Evolutionary conservation across 257 asterid species (phyloP).

Genomic region (Misopates orontium): DNA sequence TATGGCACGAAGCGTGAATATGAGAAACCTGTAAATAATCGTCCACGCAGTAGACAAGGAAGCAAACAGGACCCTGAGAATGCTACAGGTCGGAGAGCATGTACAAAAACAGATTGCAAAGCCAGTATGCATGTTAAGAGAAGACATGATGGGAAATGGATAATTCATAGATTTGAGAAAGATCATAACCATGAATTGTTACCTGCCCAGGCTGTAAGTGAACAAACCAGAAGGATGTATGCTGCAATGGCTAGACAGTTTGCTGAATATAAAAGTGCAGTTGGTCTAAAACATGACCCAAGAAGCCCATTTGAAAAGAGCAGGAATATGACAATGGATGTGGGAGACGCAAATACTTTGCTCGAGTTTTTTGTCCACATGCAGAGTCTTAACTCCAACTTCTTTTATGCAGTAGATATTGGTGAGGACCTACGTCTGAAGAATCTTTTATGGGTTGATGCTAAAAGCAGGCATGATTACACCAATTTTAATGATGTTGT

Average conservation of each 20-base stretch:
- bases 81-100: constrained; percentile 86
- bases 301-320: constrained; percentile 71
- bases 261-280: constrained; percentile 88
- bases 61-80: constrained; percentile 76
- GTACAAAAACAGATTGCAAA: constrained; percentile 95
- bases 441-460: constrained; percentile 87
- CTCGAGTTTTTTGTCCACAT: constrained; percentile 74
- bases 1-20: constrained; percentile 94
- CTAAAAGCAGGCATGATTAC: constrained; percentile 89
- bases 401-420: constrained; percentile 76
- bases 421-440: constrained; percentile 77
- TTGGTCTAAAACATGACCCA: constrained; percentile 70
- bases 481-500: constrained; percentile 70
- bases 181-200: constrained; percentile 90
- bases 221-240: constrained; percentile 89
- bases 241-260: constrained; percentile 94
- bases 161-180: constrained; percentile 89
- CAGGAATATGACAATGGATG: constrained; percentile 64
- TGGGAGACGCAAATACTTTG: constrained; percentile 52
- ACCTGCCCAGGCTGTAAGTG: constrained; percentile 95
- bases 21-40: constrained; percentile 77
- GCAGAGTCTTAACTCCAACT: constrained; percentile 77
- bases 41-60: constrained; percentile 87
- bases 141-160: constrained; percentile 91
- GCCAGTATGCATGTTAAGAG: constrained; percentile 99